These are phyloP conservation scores for Erysimum cheiri DNA, from an alignment of 441 rosid species.

Conservation along the genomic window DNA sequence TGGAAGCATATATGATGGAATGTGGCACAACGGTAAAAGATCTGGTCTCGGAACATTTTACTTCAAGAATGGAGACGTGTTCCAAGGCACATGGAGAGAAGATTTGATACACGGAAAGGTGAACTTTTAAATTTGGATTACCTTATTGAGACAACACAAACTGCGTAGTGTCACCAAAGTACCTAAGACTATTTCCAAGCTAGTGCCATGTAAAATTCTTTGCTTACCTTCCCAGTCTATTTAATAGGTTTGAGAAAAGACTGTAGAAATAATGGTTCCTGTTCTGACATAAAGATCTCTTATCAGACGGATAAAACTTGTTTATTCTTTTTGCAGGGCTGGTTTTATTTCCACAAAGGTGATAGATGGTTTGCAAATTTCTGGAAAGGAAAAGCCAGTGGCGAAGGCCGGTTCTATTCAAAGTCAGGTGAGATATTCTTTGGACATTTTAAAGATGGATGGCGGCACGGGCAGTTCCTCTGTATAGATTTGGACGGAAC, in stretches of 20 bases:
- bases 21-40: conserved; percentile 94
- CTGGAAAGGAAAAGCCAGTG: conserved; percentile 98
- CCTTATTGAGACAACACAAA: conserved; percentile 19
- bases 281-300: conserved; percentile 7
- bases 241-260: conserved; percentile 3
- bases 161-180: conserved; percentile 19
- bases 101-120: conserved; percentile 98
- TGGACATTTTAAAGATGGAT: conserved; percentile 90
- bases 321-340: conserved; percentile 58
- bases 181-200: not conserved
- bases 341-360: conserved; percentile 93
- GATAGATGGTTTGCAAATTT: conserved; percentile 97
- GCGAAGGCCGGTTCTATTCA: conserved; percentile 93
- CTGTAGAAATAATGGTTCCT: not conserved
- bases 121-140: not conserved
- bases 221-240: conserved; percentile 1
- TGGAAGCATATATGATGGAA: conserved; percentile 93
- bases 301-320: conserved; percentile 3
- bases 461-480: conserved; percentile 87
- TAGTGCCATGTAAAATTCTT: not conserved
- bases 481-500: conserved; percentile 77
- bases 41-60: conserved; percentile 90
- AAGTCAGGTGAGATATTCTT: conserved; percentile 79
- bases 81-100: conserved; percentile 98
- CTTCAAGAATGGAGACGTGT: conserved; percentile 92